A percentile compares a stretch with the other conserved stretches of the same genome.
Conservation (phyloP, 2,329 filamentous ascomycete species). For the Ophiognomonia clavigignenti-juglandacearum region DNA sequence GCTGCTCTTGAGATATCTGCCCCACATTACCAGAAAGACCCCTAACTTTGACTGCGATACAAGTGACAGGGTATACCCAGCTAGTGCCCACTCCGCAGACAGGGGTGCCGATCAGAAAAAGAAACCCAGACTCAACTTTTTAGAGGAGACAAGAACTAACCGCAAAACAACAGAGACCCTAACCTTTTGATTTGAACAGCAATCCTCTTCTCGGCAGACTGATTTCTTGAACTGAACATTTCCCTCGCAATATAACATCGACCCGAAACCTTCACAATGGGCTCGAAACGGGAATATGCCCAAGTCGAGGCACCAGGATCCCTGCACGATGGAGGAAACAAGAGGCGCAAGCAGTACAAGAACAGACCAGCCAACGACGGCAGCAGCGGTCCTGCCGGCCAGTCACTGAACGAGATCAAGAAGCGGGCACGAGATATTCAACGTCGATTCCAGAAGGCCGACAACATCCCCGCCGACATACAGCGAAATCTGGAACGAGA, state of each 20-base stretch:
- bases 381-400: constrained; percentile 38
- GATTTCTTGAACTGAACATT: neutral
- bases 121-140: neutral
- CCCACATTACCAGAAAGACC: neutral
- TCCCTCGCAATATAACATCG: neutral
- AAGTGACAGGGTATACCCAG: neutral
- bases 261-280: constrained; percentile 20
- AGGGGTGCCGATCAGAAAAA: constrained; percentile 7
- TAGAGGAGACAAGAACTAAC: neutral
- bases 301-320: constrained; percentile 20
- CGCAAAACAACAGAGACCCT: neutral
- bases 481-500: constrained; percentile 68
- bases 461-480: constrained; percentile 63
- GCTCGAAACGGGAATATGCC: constrained; percentile 24
- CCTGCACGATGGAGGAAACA: constrained; percentile 8
- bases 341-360: constrained; percentile 28
- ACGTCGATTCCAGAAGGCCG: constrained; percentile 56
- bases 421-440: constrained; percentile 67
- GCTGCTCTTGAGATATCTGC: neutral
- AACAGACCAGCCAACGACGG: constrained; percentile 37
- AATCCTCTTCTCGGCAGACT: neutral
- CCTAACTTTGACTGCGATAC: neutral
- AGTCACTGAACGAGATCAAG: constrained; percentile 43
- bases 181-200: neutral
- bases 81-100: neutral